phyloP scores from a whole-genome alignment of 805 yeast species.

The Zygosaccharomyces lentus region DNA sequence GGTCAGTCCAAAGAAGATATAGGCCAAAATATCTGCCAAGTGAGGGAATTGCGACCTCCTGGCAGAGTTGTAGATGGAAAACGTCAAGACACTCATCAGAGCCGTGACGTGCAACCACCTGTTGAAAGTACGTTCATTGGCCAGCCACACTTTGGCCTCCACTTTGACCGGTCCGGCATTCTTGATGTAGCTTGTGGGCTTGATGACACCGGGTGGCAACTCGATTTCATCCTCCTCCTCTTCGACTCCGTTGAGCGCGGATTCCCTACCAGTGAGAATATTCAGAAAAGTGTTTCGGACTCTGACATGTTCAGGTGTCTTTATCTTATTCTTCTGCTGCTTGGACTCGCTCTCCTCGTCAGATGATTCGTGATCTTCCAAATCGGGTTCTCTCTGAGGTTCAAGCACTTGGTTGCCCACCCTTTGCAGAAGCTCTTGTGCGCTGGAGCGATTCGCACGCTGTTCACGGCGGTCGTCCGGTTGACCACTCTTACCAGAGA shows the following conservation, averaged over 20 bases:
- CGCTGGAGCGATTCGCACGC: neutral
- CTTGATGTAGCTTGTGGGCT: constrained; percentile 74
- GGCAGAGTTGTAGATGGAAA: constrained; percentile 75
- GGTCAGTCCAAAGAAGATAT: constrained; percentile 74
- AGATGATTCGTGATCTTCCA: constrained; percentile 57
- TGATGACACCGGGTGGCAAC: constrained; percentile 83
- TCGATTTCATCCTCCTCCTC: constrained; percentile 85
- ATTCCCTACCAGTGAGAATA: constrained; percentile 39
- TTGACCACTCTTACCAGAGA: constrained; percentile 12
- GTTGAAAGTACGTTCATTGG: constrained; percentile 95
- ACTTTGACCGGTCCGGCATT: constrained; percentile 90
- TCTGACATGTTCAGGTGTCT: constrained; percentile 30
- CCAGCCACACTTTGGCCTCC: constrained; percentile 98
- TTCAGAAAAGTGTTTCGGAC: constrained; percentile 34
- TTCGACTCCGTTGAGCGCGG: constrained; percentile 53
- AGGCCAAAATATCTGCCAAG: constrained; percentile 68
- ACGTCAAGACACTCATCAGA: constrained; percentile 77
- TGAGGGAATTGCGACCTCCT: constrained; percentile 57
- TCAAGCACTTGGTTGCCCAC: constrained; percentile 2
- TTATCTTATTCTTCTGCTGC: constrained; percentile 9
- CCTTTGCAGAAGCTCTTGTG: neutral
- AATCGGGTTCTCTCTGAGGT: constrained; percentile 40
- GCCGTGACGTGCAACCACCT: constrained; percentile 92
- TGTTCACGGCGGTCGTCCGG: constrained; percentile 8
- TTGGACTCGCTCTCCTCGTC: constrained; percentile 34